Evolutionary conservation across 148 eudicot genomes (phyloP).

Genomic region (Chenopodium quinoa): DNA sequence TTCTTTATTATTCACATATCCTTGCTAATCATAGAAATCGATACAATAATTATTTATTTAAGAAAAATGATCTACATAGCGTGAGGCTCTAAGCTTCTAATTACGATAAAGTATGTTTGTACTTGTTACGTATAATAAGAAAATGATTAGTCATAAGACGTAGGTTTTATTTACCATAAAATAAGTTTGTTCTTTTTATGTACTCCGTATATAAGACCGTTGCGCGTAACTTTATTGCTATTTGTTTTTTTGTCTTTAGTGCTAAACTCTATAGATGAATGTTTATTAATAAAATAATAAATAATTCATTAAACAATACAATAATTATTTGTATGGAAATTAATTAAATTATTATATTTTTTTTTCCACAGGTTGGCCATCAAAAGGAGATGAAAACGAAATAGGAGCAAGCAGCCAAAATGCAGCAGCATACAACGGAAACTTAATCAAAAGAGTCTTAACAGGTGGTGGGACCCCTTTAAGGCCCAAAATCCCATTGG

Average conservation of each 20-base stretch:
- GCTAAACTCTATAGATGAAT: constrained; percentile 2
- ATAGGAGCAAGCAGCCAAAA: constrained; percentile 50
- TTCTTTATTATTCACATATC: too few species aligned
- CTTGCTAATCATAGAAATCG: too few species aligned
- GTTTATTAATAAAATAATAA: constrained; percentile 24
- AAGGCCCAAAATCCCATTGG: constrained; percentile 52
- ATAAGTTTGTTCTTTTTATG: too few species aligned
- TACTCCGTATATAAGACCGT: not conserved
- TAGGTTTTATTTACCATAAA: too few species aligned
- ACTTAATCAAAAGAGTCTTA: constrained; percentile 54
- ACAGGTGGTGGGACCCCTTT: constrained; percentile 70
- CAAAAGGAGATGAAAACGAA: constrained; percentile 45
- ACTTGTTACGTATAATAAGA: too few species aligned
- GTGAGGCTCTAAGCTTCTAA: too few species aligned
- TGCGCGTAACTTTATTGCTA: not conserved
- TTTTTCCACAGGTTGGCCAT: constrained; percentile 13
- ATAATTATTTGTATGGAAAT: too few species aligned
- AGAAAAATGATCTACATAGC: too few species aligned
- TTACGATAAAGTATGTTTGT: too few species aligned
- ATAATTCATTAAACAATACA: too few species aligned
- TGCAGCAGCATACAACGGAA: constrained; percentile 81
- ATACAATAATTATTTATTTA: too few species aligned
- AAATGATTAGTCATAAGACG: too few species aligned
- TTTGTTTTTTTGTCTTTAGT: not conserved
- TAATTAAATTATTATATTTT: not conserved